A percentile compares a stretch with the other conserved stretches of the same genome.
These are phyloP conservation scores for Pleomassaria siparia DNA, from an alignment of 2,329 filamentous ascomycete species.

Conservation along the genomic window DNA sequence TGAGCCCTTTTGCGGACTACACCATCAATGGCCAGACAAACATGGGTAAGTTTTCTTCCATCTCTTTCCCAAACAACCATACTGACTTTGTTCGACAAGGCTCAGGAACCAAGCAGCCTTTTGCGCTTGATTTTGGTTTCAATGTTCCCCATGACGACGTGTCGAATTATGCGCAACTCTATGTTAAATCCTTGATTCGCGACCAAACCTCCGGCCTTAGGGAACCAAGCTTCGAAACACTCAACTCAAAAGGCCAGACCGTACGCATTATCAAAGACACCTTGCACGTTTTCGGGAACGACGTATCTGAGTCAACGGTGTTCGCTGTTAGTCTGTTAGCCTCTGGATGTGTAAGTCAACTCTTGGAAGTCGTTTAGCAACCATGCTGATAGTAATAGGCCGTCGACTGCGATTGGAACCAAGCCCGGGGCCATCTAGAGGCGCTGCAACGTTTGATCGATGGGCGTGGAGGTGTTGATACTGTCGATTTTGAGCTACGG, in stretches of 20 bases:
- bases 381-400: conserved; percentile 9
- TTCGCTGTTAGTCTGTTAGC: conserved; percentile 19
- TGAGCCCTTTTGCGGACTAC: background rate
- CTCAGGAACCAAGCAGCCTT: conserved; percentile 6
- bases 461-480: conserved; percentile 15
- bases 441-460: conserved; percentile 18
- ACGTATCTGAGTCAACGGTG: conserved; percentile 17
- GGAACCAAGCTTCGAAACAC: conserved; percentile 19
- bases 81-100: background rate
- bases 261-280: conserved; percentile 19
- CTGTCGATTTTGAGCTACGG: conserved; percentile 20
- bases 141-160: conserved; percentile 14
- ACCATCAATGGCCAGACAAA: background rate
- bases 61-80: background rate
- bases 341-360: conserved; percentile 20
- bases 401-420: conserved; percentile 18
- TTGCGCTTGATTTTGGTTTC: conserved; percentile 15
- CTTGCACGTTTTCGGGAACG: conserved; percentile 12
- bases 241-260: conserved; percentile 19
- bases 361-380: background rate
- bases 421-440: conserved; percentile 19
- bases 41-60: background rate
- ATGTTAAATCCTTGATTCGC: conserved; percentile 11
- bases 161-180: conserved; percentile 11
- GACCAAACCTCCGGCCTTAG: conserved; percentile 13